Conservation (phyloP, 2,329 filamentous ascomycete species). For the Moelleriella libera region DNA sequence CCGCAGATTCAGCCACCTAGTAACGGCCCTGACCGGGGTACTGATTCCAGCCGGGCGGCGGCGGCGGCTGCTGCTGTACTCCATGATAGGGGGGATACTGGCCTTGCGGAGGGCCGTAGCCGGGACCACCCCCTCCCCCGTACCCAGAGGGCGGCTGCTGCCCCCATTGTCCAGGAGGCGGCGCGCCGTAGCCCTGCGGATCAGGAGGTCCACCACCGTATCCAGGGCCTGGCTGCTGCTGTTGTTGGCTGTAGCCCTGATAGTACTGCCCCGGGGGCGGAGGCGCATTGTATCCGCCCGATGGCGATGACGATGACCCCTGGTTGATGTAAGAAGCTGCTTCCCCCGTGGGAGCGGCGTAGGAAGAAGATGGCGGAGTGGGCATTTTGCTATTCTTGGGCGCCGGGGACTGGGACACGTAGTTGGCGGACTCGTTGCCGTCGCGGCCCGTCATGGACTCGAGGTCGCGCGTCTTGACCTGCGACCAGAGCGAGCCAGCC, state of each 20-base stretch:
- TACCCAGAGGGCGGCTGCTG: slow-evolving; percentile 6
- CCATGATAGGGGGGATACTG: slow-evolving; percentile 12
- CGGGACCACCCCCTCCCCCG: slow-evolving; percentile 8
- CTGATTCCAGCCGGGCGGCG: slow-evolving; percentile 16
- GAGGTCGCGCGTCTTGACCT: slow-evolving; percentile 45
- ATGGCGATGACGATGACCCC: slow-evolving; percentile 9
- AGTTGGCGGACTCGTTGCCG: slow-evolving; percentile 20
- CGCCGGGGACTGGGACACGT: slow-evolving; percentile 24
- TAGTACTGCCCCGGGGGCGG: slow-evolving; percentile 17
- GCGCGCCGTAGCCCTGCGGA: slow-evolving; percentile 8
- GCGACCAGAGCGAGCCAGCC: slow-evolving; percentile 44
- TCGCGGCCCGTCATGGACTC: slow-evolving; percentile 38
- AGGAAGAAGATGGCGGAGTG: slow-evolving; percentile 17
- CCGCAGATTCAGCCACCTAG: background rate
- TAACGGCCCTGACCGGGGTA: slow-evolving; percentile 22
- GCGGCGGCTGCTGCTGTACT: slow-evolving; percentile 6
- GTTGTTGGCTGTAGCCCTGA: slow-evolving; percentile 17
- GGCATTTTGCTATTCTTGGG: slow-evolving; percentile 16
- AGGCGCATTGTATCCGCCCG: slow-evolving; percentile 15
- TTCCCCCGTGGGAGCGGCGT: slow-evolving; percentile 21
- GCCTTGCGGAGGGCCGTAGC: slow-evolving; percentile 10
- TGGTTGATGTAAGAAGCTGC: slow-evolving; percentile 15
- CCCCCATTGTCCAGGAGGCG: slow-evolving; percentile 8
- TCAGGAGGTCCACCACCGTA: slow-evolving; percentile 9
- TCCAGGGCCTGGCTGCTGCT: slow-evolving; percentile 1